Conservation (phyloP, 2,329 filamentous ascomycete species). For the Endocalyx cinctus region DNA sequence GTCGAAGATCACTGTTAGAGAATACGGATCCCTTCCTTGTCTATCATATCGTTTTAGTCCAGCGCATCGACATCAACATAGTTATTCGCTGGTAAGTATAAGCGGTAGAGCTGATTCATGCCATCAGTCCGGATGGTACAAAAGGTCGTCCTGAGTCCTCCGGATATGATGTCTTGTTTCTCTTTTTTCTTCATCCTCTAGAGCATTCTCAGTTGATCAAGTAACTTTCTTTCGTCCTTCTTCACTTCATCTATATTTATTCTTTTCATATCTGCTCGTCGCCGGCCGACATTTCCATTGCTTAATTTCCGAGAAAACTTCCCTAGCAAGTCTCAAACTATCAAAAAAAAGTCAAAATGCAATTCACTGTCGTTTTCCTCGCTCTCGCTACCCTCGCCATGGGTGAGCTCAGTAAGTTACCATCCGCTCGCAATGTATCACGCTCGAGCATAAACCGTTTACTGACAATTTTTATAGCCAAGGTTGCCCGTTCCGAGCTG, state of each 20-base stretch:
- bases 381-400: conserved; percentile 42
- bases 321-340: conserved; percentile 13
- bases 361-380: conserved; percentile 45
- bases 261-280: conserved; percentile 37
- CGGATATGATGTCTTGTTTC: too few species aligned
- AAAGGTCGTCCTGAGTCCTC: conserved; percentile 19
- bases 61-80: too few species aligned
- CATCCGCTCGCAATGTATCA: neutral
- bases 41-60: too few species aligned
- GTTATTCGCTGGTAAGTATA: too few species aligned
- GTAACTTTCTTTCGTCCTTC: too few species aligned
- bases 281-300: conserved; percentile 45
- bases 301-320: conserved; percentile 19
- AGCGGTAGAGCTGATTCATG: too few species aligned
- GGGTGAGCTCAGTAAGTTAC: conserved; percentile 32
- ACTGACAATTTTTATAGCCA: conserved; percentile 19
- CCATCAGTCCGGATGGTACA: too few species aligned
- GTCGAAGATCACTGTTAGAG: too few species aligned
- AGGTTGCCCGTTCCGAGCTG: conserved; percentile 24
- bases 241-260: conserved; percentile 21
- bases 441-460: neutral
- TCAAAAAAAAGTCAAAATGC: conserved; percentile 43
- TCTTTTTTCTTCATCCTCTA: conserved; percentile 20
- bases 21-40: too few species aligned
- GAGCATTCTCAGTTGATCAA: conserved; percentile 17